A percentile compares a stretch with the other conserved stretches of the same genome.
These are phyloP conservation scores for Aspergillus indologenus DNA, from an alignment of 495 filamentous ascomycete species.

Conservation along the genomic window DNA sequence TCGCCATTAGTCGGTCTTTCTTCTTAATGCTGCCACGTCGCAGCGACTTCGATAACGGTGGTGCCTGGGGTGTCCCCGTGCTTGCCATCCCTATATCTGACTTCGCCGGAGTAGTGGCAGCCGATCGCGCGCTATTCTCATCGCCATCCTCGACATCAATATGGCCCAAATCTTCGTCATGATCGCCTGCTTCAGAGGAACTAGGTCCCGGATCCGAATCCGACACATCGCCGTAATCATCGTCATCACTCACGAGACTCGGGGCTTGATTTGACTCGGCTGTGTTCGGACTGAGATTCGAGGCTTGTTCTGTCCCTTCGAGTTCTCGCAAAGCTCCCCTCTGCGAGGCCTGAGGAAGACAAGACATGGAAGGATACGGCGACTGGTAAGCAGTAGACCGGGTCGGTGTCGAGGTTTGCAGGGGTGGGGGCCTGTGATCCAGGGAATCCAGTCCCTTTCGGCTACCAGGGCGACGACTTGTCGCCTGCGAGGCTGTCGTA, in stretches of 20 bases:
- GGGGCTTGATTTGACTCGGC: constrained; percentile 76
- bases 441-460: constrained; percentile 50
- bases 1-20: constrained; percentile 41
- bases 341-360: constrained; percentile 22
- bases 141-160: constrained; percentile 52
- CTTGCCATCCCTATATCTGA: constrained; percentile 35
- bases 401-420: constrained; percentile 33
- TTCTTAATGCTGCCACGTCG: constrained; percentile 42
- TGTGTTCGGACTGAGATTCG: constrained; percentile 76
- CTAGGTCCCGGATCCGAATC: constrained; percentile 46
- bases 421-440: constrained; percentile 23
- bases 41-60: constrained; percentile 42
- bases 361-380: constrained; percentile 28
- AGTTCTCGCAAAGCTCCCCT: constrained; percentile 42
- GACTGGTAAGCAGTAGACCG: constrained; percentile 34
- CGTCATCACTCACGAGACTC: constrained; percentile 84
- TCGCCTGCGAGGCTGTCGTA: constrained; percentile 53
- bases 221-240: constrained; percentile 60
- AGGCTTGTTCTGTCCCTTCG: constrained; percentile 47
- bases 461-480: constrained; percentile 49
- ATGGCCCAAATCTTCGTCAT: constrained; percentile 48
- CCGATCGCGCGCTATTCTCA: constrained; percentile 36
- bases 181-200: constrained; percentile 43
- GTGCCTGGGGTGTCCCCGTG: constrained; percentile 28
- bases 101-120: constrained; percentile 34